These are phyloP conservation scores for Alternaria gaisen DNA, from an alignment of 2,329 filamentous ascomycete genomes.

Conservation along the genomic window DNA sequence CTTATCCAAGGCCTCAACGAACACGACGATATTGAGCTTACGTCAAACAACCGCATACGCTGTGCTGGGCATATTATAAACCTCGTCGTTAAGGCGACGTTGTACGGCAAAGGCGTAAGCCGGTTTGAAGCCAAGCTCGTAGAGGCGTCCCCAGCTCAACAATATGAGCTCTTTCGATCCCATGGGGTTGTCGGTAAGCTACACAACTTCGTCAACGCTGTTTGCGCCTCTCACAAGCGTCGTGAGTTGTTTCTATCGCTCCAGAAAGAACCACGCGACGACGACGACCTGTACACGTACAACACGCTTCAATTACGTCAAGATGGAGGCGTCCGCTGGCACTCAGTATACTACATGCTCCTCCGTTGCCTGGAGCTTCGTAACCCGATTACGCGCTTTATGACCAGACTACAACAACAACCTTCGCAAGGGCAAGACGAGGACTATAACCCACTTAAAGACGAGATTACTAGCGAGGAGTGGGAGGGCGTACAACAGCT, in stretches of 20 bases:
- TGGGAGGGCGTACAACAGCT: constrained; percentile 10
- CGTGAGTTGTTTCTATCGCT: constrained; percentile 5
- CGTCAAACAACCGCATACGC: neutral
- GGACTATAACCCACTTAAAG: neutral
- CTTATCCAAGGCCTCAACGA: constrained; percentile 4
- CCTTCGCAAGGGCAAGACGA: neutral
- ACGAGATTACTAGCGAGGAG: constrained; percentile 5
- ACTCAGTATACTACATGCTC: constrained; percentile 16
- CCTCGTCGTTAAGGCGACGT: constrained; percentile 5
- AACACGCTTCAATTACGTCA: constrained; percentile 8
- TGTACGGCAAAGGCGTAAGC: constrained; percentile 12
- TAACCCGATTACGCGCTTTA: neutral
- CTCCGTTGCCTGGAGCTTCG: constrained; percentile 15
- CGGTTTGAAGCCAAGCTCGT: neutral
- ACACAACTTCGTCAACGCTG: constrained; percentile 13
- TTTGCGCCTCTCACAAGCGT: constrained; percentile 8
- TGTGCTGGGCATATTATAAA: constrained; percentile 8
- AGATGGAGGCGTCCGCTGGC: constrained; percentile 15
- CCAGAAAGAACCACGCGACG: neutral
- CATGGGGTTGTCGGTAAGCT: constrained; percentile 9
- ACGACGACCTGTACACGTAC: constrained; percentile 4
- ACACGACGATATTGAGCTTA: neutral
- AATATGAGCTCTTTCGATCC: neutral
- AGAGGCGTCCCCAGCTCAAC: neutral
- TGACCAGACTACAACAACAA: neutral